Percentiles rank a stretch among this genome's conserved stretches.
Conservation (phyloP, 164 flowering plant genomes). For the Berberis thunbergii region DNA sequence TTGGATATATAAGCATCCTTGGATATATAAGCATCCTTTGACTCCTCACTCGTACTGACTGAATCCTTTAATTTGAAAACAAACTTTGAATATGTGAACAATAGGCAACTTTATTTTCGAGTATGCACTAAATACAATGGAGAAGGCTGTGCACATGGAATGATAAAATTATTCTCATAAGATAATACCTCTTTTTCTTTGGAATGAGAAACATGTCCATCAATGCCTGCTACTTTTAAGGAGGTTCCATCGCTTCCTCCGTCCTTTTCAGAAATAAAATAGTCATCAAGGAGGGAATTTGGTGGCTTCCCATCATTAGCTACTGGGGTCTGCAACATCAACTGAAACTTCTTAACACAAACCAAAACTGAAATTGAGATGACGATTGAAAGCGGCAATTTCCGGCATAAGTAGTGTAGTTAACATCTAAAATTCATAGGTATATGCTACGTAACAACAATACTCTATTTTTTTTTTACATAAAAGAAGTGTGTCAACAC, state of each 20-base stretch:
- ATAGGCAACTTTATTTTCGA: background rate
- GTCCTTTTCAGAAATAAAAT: slow-evolving; percentile 35
- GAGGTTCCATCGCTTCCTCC: slow-evolving; percentile 20
- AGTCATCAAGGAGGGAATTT: slow-evolving; percentile 49
- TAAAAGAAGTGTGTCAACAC: too few relatives aligned
- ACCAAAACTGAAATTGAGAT: background rate
- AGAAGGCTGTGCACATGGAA: background rate
- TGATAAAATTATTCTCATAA: slow-evolving; percentile 12
- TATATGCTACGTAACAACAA: too few relatives aligned
- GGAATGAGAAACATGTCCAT: slow-evolving; percentile 10
- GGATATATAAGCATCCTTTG: slow-evolving; percentile 37
- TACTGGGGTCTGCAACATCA: slow-evolving; percentile 32
- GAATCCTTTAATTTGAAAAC: slow-evolving; percentile 26
- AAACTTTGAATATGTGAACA: background rate
- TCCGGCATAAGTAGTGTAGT: too few relatives aligned
- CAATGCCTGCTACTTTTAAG: slow-evolving; percentile 10
- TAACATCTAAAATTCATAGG: too few relatives aligned
- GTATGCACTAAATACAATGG: background rate
- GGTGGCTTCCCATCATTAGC: slow-evolving; percentile 23
- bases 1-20: slow-evolving; percentile 40
- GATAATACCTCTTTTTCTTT: slow-evolving; percentile 38
- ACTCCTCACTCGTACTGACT: slow-evolving; percentile 22
- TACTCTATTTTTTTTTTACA: too few relatives aligned
- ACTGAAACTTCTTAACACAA: slow-evolving; percentile 8
- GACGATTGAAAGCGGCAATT: too few relatives aligned